Evolutionary conservation across 2,329 filamentous ascomycete species (phyloP).

Genomic region (Arachnomyces sp.): DNA sequence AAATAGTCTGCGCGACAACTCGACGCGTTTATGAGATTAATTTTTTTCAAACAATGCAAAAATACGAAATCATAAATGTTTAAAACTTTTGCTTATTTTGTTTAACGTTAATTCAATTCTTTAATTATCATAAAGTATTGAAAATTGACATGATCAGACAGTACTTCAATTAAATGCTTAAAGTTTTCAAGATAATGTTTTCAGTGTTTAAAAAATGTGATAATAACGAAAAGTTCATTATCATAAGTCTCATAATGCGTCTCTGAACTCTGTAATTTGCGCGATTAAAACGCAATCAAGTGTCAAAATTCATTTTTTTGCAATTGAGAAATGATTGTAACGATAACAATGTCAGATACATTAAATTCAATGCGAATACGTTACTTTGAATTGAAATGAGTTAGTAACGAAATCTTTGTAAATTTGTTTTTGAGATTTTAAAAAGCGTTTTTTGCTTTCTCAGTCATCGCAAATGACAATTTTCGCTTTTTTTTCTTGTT

Average conservation of each 20-base stretch:
- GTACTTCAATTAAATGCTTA: no score
- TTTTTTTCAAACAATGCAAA: constrained; percentile 2
- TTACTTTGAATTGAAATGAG: constrained; percentile 13
- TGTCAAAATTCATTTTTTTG: constrained; percentile 13
- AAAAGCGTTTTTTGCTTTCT: constrained; percentile 10
- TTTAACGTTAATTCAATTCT: no score
- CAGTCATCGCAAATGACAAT: constrained; percentile 2
- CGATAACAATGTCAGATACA: constrained; percentile 12
- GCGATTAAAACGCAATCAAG: constrained; percentile 9
- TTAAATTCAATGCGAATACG: constrained; percentile 17
- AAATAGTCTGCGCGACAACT: not conserved
- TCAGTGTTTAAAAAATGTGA: constrained; percentile 19
- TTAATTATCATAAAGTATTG: no score
- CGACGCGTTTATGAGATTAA: constrained; percentile 1
- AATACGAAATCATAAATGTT: no score
- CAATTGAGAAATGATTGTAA: constrained; percentile 13
- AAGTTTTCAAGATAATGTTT: constrained; percentile 10
- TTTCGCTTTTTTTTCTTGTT: not conserved
- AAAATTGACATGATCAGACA: no score
- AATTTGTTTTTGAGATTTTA: constrained; percentile 12
- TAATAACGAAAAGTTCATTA: constrained; percentile 23
- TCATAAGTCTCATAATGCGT: constrained; percentile 24
- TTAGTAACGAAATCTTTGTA: constrained; percentile 12
- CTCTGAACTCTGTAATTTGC: no score
- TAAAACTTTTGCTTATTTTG: no score